Base-by-base conservation (phyloP, 2,329 filamentous ascomycete genomes). In the Paraphaeosphaeria sporulosa region DNA sequence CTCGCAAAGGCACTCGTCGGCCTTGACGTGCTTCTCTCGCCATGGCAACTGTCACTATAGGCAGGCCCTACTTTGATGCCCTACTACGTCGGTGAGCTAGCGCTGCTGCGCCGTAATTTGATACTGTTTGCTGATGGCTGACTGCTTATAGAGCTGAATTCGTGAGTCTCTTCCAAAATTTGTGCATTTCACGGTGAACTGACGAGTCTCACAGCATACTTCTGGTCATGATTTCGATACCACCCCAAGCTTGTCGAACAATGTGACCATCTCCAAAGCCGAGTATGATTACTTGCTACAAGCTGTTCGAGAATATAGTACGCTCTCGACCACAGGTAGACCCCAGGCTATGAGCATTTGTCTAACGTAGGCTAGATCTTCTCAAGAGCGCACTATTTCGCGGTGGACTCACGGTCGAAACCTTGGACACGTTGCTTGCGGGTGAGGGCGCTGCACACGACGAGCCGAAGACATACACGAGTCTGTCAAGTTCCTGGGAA, bases 11-110 rank as follows among this genome's bases (percentile, higher is more conserved):
- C 60, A 7, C 52, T 55, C 54, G 36, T 55, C 43, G 55, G 61
- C 57, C 54, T 54, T 42, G 43, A 51, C 34, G 56, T 55, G 19
- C 19, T 32, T 40, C 50, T 25, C 60, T 46, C 61, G 64, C 59
- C 63, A 80, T 80, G 78, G 71, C 72, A 12, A 73, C 81, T 64
- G 83, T 90, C 53, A 88, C 86, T 10, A 83, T 89, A 64, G 85
- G 86, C 63, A 86, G 84, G 70, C 75, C 78, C 52, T 86, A 89
- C 77, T 86, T 89, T 67, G 84, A 89, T 68, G 85, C 86, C 59
- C 79, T 90, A 49, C 71, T 89, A 55, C 83, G 84, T 71, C 85
- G 86, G 89, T 90, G 77, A 80, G 36, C 17, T 38, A 38, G 83
- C 75, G 23, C 49, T 46, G 38, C n/a, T 53, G 43, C n/a, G 48